A percentile compares a stretch with the other conserved stretches of the same genome.
Evolutionary conservation across 2,329 filamentous ascomycete genomes (phyloP).

Genomic region (Aureobasidium sp.): DNA sequence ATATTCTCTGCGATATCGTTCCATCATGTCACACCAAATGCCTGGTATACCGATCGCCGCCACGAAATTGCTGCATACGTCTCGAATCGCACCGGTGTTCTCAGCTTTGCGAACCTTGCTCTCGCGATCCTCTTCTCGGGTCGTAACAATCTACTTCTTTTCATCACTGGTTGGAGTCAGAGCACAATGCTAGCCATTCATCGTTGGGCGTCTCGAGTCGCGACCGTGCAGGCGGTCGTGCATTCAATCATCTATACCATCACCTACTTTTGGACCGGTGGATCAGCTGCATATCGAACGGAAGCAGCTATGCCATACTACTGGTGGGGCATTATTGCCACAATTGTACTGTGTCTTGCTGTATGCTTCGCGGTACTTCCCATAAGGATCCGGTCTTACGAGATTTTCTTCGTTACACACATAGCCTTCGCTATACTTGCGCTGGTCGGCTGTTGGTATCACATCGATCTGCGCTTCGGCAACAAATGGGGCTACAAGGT

Average conservation of each 20-base stretch:
- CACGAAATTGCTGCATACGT: constrained; percentile 32
- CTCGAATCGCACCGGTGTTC: constrained; percentile 36
- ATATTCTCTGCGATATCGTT: constrained; percentile 25
- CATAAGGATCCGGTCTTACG: constrained; percentile 35
- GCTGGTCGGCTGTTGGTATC: constrained; percentile 40
- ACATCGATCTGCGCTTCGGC: constrained; percentile 33
- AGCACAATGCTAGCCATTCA: constrained; percentile 45
- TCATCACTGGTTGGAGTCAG: constrained; percentile 45
- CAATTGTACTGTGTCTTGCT: constrained; percentile 28
- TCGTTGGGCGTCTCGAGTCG: constrained; percentile 43
- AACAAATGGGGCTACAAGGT: constrained; percentile 41
- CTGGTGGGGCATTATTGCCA: constrained; percentile 43
- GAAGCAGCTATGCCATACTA: constrained; percentile 28
- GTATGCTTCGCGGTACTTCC: constrained; percentile 31
- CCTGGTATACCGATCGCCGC: constrained; percentile 21
- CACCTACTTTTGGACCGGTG: constrained; percentile 24
- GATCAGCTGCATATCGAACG: constrained; percentile 21
- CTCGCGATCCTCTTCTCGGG: constrained; percentile 40
- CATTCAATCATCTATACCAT: constrained; percentile 41
- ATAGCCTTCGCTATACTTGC: constrained; percentile 37
- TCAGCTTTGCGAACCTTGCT: constrained; percentile 37
- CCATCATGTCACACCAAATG: constrained; percentile 22
- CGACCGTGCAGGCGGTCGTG: constrained; percentile 39
- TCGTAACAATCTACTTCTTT: constrained; percentile 44
- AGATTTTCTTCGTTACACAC: constrained; percentile 41